phyloP scores from a whole-genome alignment of 208 protist species.

The Balamuthia mandrillaris region DNA sequence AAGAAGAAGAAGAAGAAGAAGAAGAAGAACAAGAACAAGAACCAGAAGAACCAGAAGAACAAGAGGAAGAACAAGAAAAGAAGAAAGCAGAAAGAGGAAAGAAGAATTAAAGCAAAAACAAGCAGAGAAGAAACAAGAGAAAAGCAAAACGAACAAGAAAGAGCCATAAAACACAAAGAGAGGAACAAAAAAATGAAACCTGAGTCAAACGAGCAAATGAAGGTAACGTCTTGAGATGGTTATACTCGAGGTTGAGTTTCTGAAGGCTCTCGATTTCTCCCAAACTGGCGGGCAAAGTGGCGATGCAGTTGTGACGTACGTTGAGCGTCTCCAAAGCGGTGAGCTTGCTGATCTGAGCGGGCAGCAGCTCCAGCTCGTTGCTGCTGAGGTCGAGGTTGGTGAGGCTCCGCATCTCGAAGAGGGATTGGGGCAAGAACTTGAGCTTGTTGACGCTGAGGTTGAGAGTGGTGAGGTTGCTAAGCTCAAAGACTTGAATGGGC shows the following conservation, averaged over 20 bases:
- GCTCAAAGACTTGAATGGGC: not conserved
- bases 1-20: too few species aligned
- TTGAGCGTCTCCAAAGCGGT: not conserved
- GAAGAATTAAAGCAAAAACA: too few species aligned
- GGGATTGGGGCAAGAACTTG: not conserved
- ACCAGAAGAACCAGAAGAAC: too few species aligned
- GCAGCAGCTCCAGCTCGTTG: not conserved
- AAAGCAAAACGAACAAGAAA: too few species aligned
- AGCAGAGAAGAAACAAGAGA: too few species aligned
- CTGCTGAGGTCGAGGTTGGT: not conserved
- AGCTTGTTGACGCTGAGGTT: slow-evolving; percentile 14
- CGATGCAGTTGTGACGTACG: not conserved
- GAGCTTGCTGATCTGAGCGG: not conserved
- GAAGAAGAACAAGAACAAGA: too few species aligned
- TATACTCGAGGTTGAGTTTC: slow-evolving; percentile 18
- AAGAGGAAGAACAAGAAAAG: too few species aligned
- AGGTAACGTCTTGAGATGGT: not conserved
- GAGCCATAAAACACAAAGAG: too few species aligned
- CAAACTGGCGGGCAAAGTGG: not conserved
- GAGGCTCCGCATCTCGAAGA: not conserved
- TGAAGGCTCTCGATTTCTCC: not conserved
- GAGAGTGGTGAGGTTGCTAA: not conserved
- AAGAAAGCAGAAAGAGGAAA: too few species aligned
- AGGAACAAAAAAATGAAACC: too few species aligned
- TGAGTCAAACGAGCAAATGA: not conserved